These are phyloP conservation scores for Zalaria obscura DNA, from an alignment of 2,329 filamentous ascomycete species.

Conservation along the genomic window DNA sequence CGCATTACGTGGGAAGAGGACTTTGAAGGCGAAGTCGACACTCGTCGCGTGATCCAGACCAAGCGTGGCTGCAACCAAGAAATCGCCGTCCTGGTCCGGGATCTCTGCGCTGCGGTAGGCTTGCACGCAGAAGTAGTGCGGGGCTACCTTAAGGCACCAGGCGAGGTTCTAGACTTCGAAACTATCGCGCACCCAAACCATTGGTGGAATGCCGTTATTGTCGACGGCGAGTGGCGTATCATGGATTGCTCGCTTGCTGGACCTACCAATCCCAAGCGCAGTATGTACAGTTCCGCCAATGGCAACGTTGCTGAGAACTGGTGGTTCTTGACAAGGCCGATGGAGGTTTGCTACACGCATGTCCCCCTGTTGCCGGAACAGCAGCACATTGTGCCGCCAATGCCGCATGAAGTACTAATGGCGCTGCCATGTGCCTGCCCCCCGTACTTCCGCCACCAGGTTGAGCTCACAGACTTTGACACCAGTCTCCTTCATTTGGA, in stretches of 20 bases:
- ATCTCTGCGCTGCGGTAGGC: slow-evolving; percentile 88
- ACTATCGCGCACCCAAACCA: slow-evolving; percentile 82
- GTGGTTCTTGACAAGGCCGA: slow-evolving; percentile 86
- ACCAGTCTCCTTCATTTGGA: slow-evolving; percentile 76
- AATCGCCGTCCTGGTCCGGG: slow-evolving; percentile 72
- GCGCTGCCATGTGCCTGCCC: slow-evolving; percentile 78
- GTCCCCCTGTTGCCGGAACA: slow-evolving; percentile 76
- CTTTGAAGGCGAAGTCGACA: slow-evolving; percentile 72
- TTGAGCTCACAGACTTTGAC: slow-evolving; percentile 80
- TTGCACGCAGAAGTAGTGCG: slow-evolving; percentile 75
- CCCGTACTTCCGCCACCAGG: slow-evolving; percentile 67
- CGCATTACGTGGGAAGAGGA: slow-evolving; percentile 93
- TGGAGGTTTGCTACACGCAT: slow-evolving; percentile 90
- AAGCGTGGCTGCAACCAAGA: slow-evolving; percentile 79
- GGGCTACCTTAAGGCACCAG: slow-evolving; percentile 82
- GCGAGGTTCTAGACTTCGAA: slow-evolving; percentile 67
- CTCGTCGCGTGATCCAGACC: slow-evolving; percentile 67
- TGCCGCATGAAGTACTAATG: slow-evolving; percentile 73
- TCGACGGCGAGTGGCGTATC: slow-evolving; percentile 91
- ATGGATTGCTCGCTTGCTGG: slow-evolving; percentile 89
- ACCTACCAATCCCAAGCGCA: slow-evolving; percentile 73
- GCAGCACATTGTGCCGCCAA: slow-evolving; percentile 82
- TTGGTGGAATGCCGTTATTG: slow-evolving; percentile 91
- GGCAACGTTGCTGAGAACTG: slow-evolving; percentile 64
- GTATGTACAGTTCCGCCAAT: slow-evolving; percentile 59